phyloP scores from a whole-genome alignment of 495 filamentous ascomycete species.

The Penicillium crystallinum region DNA sequence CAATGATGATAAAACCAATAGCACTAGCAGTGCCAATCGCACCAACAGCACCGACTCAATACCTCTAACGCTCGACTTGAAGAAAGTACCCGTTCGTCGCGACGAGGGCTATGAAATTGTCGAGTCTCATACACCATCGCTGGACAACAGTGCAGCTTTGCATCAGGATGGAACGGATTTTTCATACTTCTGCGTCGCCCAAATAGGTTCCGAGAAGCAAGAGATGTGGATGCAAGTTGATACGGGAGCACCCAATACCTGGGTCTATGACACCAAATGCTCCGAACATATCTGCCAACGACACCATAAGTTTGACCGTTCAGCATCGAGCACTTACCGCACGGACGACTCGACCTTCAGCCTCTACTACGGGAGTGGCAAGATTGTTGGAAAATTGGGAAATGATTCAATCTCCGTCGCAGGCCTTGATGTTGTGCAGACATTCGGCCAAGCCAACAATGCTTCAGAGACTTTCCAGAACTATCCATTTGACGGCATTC shows the following conservation, averaged over 20 bases:
- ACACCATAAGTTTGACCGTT: conserved; percentile 62
- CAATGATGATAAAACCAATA: conserved; percentile 11
- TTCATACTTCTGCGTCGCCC: conserved; percentile 68
- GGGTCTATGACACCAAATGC: conserved; percentile 70
- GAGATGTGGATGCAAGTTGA: conserved; percentile 71
- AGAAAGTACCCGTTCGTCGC: conserved; percentile 30
- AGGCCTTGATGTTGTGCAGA: conserved; percentile 52
- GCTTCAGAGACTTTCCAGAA: conserved; percentile 63
- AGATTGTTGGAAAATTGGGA: conserved; percentile 56
- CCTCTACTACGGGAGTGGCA: conserved; percentile 68
- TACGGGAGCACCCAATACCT: conserved; percentile 71
- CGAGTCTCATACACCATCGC: conserved; percentile 46
- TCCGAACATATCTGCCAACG: conserved; percentile 51
- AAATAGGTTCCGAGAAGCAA: conserved; percentile 59
- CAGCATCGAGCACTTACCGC: conserved; percentile 53
- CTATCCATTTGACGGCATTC: conserved; percentile 84
- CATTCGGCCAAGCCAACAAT: conserved; percentile 63
- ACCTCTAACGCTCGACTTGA: conserved; percentile 28
- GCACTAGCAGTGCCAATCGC: not conserved
- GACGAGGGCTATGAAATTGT: conserved; percentile 54
- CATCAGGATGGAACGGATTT: conserved; percentile 73
- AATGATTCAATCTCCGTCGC: conserved; percentile 62
- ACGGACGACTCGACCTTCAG: conserved; percentile 43
- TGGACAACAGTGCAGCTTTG: conserved; percentile 56
- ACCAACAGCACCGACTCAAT: conserved; percentile 4